Evolutionary conservation across 148 eudicot genomes (phyloP).

Genomic region (Diospyros kaki): DNA sequence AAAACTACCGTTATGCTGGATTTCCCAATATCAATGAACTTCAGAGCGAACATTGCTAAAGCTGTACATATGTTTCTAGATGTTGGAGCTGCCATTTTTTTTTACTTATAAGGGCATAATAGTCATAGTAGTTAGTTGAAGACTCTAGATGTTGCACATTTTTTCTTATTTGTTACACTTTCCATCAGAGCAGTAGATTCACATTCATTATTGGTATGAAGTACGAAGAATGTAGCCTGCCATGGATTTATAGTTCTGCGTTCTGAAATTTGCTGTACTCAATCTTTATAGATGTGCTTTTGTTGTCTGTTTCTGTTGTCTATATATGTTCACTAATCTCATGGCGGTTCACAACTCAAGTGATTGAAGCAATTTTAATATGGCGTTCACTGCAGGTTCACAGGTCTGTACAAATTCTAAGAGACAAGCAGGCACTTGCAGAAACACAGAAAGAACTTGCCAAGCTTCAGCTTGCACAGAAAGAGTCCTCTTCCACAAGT

Average conservation of each 20-base stretch:
- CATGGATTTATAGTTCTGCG: background rate
- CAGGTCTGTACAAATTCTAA: conserved; percentile 87
- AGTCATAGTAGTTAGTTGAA: background rate
- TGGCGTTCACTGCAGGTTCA: conserved; percentile 58
- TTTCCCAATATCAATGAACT: background rate
- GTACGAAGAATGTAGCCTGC: background rate
- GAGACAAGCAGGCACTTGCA: conserved; percentile 97
- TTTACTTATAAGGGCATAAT: background rate
- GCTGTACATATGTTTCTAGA: background rate
- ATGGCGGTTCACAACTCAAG: background rate
- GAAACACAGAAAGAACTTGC: conserved; percentile 95
- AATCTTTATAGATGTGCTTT: background rate
- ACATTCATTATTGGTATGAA: background rate
- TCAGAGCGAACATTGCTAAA: background rate
- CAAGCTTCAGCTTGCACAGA: conserved; percentile 88
- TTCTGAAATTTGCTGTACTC: background rate
- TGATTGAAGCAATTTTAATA: conserved; percentile 3
- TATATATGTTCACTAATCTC: background rate
- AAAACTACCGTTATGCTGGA: too few species aligned
- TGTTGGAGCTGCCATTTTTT: background rate
- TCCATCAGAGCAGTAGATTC: background rate
- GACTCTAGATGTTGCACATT: background rate
- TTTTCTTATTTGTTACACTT: background rate
- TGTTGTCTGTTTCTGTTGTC: background rate
- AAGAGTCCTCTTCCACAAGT: conserved; percentile 48